Base-by-base conservation (phyloP, 2,329 filamentous ascomycete species). In the Aspergillus sergii region DNA sequence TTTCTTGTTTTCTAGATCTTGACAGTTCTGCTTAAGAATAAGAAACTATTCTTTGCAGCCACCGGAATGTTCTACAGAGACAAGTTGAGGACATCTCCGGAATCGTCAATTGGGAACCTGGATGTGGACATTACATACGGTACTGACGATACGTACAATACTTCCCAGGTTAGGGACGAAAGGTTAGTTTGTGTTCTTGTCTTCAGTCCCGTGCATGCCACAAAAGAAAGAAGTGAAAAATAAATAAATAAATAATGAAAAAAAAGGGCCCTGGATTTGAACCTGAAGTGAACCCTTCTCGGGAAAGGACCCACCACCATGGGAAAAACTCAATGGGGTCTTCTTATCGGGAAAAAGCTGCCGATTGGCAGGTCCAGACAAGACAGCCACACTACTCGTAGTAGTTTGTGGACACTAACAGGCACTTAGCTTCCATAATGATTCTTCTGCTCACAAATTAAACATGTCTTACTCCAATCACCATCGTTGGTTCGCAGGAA, bases 401-500 rank as follows among this genome's bases (percentile, higher is more conserved):
- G 34, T 26, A 43, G 54, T 10, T 19, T 26, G 12, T 45, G 39
- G 41, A 19, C 28, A 55, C 9, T 59, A 12, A 32, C 21, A 48
- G 34, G 28, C 48, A 32, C 16, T 21, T n/a, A 9, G 46, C 46
- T 50, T 50, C 46, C 14, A 50, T 19, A 9, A n/a, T 32, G 48
- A 51, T 51, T 51, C 48, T 51, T 32, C 19, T 51, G 48, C 48
- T n/a, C 16, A 19, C 14, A 50, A n/a, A 16, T 50, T 46, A 57
- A 58, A 57, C 23, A 23, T 62, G 60, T 62, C 60, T 62, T 54
- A 62, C 60, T 45, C 59, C 46, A 58, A 30, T 55, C 41, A 58
- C 36, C 34, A 10, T 32, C 48, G 28, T 48, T 48, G 45, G 51
- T 50, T 53, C n/a, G n/a, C 34, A 50, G 43, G 50, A 59, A 61